Evolutionary conservation across 2,329 filamentous ascomycete species (phyloP), one percentile per base, ranked within the genome.

Genomic region (Exophiala sideris): DNA sequence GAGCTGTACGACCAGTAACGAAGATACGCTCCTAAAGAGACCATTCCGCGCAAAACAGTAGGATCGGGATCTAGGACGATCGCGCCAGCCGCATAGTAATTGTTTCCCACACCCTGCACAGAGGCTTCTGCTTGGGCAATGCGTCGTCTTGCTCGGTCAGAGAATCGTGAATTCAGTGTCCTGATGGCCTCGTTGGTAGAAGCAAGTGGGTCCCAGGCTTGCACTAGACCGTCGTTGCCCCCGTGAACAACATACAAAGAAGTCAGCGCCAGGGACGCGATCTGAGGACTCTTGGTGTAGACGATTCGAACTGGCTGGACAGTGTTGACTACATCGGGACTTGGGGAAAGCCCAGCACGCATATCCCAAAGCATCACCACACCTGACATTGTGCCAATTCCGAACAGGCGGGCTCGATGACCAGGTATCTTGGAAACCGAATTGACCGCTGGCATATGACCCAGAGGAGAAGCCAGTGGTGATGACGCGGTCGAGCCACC

Each of bases 1-100:
- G 91, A 92, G 69, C 89, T 95, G 68, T 95, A 97, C 3, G 88
- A 86, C 94, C 94, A 99, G 69, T 91, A 97, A 10, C 90, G 87
- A 14, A 99, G 74, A 65, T 92, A 88, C 0, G 88, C 88, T 9
- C 94, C 94, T 47, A 96, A 84, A 1, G 91, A 87, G 1, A 96
- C 85, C 57, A 96, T 84, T 5, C 94, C 94, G 34, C 92, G 86
- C 11, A 99, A 80, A 0, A 87, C 78, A 0, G 90, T 91, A 20
- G 94, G 83, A 65, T 97, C 90, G 0, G 92, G 88, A 64, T 99
- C 94, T 1, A 99, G 79, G 57, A 81, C 86, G 50, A 97, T 88
- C 11, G 91, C 89, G 1, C 91, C 86, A 2, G 89, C 90, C 24
- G 90, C 87, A 58, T 87, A 88, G 64, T 90, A 87, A 64, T 88